Percentiles rank a stretch among this genome's conserved stretches.
Conservation (phyloP, 345 rosid genomes). For the Pelargonium nanum region DNA sequence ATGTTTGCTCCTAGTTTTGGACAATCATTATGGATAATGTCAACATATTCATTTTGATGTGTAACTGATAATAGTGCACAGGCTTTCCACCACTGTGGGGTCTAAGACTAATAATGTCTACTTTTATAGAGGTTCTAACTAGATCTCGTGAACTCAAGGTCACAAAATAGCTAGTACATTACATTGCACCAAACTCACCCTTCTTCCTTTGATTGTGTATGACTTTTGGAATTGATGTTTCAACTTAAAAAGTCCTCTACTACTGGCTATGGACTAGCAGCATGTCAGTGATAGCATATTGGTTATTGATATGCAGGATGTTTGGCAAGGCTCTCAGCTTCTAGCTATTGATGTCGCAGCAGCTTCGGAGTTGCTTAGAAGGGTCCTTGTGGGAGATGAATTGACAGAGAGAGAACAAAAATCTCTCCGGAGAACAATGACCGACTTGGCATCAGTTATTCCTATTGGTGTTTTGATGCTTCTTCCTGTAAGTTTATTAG, state of each 20-base stretch:
- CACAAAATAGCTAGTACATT: no score
- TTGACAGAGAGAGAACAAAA: conserved; percentile 78
- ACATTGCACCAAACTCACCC: no score
- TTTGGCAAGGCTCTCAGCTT: conserved; percentile 96
- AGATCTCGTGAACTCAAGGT: no score
- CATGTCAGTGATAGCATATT: conserved; percentile 2
- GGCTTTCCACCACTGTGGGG: no score
- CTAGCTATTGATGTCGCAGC: conserved; percentile 84
- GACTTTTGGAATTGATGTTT: neutral
- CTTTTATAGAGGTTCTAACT: no score
- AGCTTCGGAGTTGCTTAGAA: conserved; percentile 64
- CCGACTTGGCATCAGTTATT: conserved; percentile 82
- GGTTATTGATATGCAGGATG: conserved; percentile 49
- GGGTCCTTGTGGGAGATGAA: conserved; percentile 73
- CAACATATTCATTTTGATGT: no score
- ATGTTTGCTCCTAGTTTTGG: no score
- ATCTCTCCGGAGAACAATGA: conserved; percentile 70
- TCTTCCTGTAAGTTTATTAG: conserved; percentile 70
- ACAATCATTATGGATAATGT: no score
- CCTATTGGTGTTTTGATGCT: conserved; percentile 94
- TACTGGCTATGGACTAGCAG: neutral
- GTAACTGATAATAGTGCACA: no score
- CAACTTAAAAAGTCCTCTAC: conserved; percentile 6
- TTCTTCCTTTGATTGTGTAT: no score
- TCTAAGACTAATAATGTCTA: no score